These are phyloP conservation scores for Myxozyma udenii DNA, from an alignment of 805 yeast species.

Conservation along the genomic window DNA sequence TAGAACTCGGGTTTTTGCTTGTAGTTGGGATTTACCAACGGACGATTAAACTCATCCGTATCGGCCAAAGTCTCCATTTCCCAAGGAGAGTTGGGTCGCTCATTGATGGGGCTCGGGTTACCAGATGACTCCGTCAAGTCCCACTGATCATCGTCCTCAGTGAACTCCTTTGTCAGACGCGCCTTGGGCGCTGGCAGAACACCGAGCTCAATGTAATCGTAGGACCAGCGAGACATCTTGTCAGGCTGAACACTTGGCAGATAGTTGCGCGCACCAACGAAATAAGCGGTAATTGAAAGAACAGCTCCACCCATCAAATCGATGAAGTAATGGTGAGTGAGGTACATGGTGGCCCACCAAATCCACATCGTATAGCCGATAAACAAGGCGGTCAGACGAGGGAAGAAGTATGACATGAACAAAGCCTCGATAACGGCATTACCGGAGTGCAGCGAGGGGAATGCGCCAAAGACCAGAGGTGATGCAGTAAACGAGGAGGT, in stretches of 20 bases:
- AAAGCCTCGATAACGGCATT: conserved; percentile 91
- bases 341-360: conserved; percentile 98
- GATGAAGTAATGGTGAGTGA: conserved; percentile 93
- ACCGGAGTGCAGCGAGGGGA: conserved; percentile 83
- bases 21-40: conserved; percentile 8
- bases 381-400: conserved; percentile 53
- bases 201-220: conserved; percentile 40
- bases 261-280: conserved; percentile 58
- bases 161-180: conserved; percentile 22
- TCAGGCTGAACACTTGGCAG: conserved; percentile 53
- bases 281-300: conserved; percentile 68
- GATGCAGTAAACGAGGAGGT: conserved; percentile 77
- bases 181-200: conserved; percentile 19
- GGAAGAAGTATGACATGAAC: conserved; percentile 80
- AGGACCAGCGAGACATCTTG: conserved; percentile 44
- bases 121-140: conserved; percentile 6
- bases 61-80: conserved; percentile 28
- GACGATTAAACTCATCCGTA: conserved; percentile 16
- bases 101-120: conserved; percentile 4
- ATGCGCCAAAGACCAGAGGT: conserved; percentile 91
- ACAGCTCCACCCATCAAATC: conserved; percentile 92
- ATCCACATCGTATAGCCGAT: conserved; percentile 88
- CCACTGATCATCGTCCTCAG: conserved; percentile 25
- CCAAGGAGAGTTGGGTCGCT: conserved; percentile 17
- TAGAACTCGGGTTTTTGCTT: background rate